Conservation (phyloP, 495 filamentous ascomycete species). For the Zalerion maritima region DNA sequence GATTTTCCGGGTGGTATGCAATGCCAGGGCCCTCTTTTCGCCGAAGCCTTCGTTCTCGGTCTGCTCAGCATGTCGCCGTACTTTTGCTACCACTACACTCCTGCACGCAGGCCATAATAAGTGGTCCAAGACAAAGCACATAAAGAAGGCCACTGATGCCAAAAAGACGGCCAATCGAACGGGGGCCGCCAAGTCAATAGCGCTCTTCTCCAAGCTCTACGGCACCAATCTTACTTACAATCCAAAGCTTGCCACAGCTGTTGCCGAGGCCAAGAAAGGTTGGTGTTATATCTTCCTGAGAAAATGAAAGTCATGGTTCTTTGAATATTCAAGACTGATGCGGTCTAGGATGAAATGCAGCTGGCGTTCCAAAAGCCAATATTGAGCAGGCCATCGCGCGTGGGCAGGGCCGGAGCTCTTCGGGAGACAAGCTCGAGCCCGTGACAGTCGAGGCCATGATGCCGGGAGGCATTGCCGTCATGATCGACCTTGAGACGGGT, state of each 20-base stretch:
- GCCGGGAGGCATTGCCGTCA: constrained; percentile 58
- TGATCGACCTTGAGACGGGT: constrained; percentile 67
- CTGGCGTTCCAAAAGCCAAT: constrained; percentile 62
- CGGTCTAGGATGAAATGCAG: constrained; percentile 21
- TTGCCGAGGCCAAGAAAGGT: constrained; percentile 72
- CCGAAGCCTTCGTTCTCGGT: constrained; percentile 10
- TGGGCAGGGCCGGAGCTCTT: constrained; percentile 65
- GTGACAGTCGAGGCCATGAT: constrained; percentile 73
- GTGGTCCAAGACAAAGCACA: constrained; percentile 92
- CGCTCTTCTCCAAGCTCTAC: constrained; percentile 35
- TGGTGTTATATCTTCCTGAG: too few species aligned
- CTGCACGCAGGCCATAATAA: constrained; percentile 63
- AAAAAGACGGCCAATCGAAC: constrained; percentile 36
- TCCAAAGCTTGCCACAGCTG: constrained; percentile 50
- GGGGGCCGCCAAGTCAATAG: constrained; percentile 33
- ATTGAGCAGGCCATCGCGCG: constrained; percentile 77
- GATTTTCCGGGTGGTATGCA: too few species aligned
- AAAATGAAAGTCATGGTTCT: too few species aligned
- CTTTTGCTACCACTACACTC: constrained; percentile 37
- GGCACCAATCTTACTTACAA: constrained; percentile 63
- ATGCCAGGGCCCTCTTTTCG: too few species aligned
- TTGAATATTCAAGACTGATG: neutral
- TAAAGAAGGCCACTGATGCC: constrained; percentile 68
- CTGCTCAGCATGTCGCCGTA: constrained; percentile 29
- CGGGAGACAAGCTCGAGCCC: constrained; percentile 56